Percentiles rank a stretch among this genome's conserved stretches.
phyloP scores from a whole-genome alignment of 2,329 filamentous ascomycete genomes.

The Botrytis tulipae region DNA sequence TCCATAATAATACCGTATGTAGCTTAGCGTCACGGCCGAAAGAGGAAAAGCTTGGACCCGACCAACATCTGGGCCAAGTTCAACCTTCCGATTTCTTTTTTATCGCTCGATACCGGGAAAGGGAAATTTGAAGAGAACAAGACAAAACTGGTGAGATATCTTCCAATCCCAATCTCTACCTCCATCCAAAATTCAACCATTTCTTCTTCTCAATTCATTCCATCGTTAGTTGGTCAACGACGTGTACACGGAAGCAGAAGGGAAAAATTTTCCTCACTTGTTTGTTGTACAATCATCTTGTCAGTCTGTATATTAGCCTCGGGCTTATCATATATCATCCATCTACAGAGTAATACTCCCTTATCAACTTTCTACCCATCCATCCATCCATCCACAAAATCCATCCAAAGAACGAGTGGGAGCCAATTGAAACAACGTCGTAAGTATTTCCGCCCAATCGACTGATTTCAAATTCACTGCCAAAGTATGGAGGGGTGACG shows the following conservation, averaged over 20 bases:
- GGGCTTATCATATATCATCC: not conserved
- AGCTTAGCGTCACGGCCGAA: not conserved
- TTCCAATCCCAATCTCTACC: not conserved
- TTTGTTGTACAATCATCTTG: not conserved
- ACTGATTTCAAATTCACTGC: not conserved
- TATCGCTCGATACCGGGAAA: not conserved
- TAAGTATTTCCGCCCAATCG: not conserved
- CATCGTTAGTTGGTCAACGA: not conserved
- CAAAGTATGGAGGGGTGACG: not conserved
- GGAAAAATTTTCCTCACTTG: not conserved
- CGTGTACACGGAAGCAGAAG: not conserved
- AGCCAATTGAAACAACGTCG: not conserved
- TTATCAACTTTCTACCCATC: not conserved
- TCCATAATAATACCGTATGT: not conserved
- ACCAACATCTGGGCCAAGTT: not conserved
- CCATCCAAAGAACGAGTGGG: not conserved
- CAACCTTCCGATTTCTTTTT: not conserved
- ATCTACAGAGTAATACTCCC: not conserved
- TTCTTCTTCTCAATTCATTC: not conserved
- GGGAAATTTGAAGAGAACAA: not conserved
- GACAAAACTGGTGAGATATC: slow-evolving; percentile 1
- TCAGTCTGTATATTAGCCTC: not conserved
- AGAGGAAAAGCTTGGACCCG: slow-evolving; percentile 9
- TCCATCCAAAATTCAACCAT: not conserved
- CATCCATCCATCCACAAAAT: not conserved